phyloP scores from a whole-genome alignment of 2,329 filamentous ascomycete genomes.

The Monosporascus sp. region DNA sequence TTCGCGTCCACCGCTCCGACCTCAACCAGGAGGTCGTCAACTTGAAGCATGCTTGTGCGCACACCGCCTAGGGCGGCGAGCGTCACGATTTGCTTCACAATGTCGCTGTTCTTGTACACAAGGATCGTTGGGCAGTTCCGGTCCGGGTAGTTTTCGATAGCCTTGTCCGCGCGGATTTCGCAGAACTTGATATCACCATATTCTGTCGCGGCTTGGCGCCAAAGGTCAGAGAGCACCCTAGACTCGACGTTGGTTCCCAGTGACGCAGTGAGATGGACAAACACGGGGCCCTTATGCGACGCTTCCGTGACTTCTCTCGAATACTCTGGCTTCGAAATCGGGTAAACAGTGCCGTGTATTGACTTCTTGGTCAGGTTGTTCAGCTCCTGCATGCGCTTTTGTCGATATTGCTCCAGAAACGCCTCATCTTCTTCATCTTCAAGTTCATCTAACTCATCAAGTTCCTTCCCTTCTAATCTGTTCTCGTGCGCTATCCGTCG shows the following conservation, averaged over 20 bases:
- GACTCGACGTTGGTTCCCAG: slow-evolving; percentile 81
- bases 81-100: slow-evolving; percentile 88
- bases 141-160: slow-evolving; percentile 95
- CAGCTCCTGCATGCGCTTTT: slow-evolving; percentile 83
- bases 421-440: slow-evolving; percentile 94
- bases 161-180: slow-evolving; percentile 86
- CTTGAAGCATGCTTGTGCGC: slow-evolving; percentile 64
- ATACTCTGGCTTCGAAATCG: slow-evolving; percentile 91
- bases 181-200: slow-evolving; percentile 98
- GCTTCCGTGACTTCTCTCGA: slow-evolving; percentile 86
- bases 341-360: slow-evolving; percentile 86
- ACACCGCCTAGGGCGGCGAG: slow-evolving; percentile 72
- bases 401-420: slow-evolving; percentile 82
- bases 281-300: slow-evolving; percentile 61
- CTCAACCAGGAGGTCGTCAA: slow-evolving; percentile 78
- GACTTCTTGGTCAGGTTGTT: slow-evolving; percentile 69
- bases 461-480: slow-evolving; percentile 84
- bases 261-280: slow-evolving; percentile 79
- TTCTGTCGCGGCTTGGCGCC: slow-evolving; percentile 75
- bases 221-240: slow-evolving; percentile 75
- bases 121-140: slow-evolving; percentile 91
- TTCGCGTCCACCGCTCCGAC: slow-evolving; percentile 73
- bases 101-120: slow-evolving; percentile 88
- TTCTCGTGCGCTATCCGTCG: slow-evolving; percentile 84
- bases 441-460: slow-evolving; percentile 88